phyloP scores from a whole-genome alignment of 2,329 filamentous ascomycete species.

The Mycosphaerella arachidis region DNA sequence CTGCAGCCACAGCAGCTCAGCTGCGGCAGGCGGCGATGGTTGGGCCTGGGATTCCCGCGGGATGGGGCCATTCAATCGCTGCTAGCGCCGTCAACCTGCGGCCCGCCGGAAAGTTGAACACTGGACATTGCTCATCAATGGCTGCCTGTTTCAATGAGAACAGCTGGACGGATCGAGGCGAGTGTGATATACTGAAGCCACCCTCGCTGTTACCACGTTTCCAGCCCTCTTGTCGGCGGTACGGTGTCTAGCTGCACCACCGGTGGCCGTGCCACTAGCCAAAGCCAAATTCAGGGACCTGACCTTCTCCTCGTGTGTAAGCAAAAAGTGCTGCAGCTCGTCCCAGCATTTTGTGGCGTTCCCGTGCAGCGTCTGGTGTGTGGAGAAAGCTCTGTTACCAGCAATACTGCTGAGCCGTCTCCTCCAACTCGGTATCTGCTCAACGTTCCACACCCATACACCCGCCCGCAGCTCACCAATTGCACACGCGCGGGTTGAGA shows the following conservation, averaged over 20 bases:
- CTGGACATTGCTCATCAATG: background rate
- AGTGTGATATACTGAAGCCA: background rate
- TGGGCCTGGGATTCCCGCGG: slow-evolving; percentile 2
- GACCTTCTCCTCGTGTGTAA: too few species aligned
- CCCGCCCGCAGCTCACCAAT: slow-evolving; percentile 8
- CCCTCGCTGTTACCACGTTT: background rate
- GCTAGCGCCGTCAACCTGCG: slow-evolving; percentile 3
- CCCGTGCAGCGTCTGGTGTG: background rate
- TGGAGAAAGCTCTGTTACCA: background rate
- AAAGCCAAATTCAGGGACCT: background rate
- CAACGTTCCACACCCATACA: slow-evolving; percentile 2
- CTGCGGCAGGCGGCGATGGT: background rate
- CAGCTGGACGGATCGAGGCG: background rate
- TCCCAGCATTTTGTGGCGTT: background rate
- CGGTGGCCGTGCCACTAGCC: background rate
- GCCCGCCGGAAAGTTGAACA: background rate
- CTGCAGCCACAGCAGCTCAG: background rate
- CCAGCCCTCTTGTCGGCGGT: background rate
- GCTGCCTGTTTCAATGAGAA: background rate
- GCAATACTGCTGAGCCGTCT: background rate
- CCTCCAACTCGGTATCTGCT: background rate
- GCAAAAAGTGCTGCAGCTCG: background rate
- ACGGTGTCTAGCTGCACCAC: background rate
- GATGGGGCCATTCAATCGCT: background rate
- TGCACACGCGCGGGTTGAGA: background rate